phyloP scores from a whole-genome alignment of 441 rosid species.

The Pelargonium cotyledonis region DNA sequence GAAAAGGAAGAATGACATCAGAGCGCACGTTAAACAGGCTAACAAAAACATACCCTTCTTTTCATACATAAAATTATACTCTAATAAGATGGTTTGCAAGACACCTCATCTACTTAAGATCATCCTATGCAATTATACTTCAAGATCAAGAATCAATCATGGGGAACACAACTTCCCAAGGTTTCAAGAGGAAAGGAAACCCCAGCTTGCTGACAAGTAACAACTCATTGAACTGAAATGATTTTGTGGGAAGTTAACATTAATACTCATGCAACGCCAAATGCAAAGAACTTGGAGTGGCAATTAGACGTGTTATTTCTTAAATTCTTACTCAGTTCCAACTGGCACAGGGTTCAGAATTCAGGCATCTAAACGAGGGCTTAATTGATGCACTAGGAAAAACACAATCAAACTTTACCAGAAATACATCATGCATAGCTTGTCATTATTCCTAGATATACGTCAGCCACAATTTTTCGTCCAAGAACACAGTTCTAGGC shows the following conservation, averaged over 20 bases:
- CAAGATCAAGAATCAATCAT: neutral
- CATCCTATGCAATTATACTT: neutral
- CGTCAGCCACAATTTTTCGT: neutral
- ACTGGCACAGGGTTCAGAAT: neutral
- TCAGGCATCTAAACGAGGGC: neutral
- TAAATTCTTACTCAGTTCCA: neutral
- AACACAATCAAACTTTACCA: neutral
- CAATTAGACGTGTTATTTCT: neutral
- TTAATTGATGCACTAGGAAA: neutral
- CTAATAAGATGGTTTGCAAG: neutral
- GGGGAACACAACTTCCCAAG: neutral
- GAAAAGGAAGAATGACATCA: neutral
- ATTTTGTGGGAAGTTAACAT: neutral
- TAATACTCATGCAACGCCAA: neutral
- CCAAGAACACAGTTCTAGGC: neutral
- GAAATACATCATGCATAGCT: neutral
- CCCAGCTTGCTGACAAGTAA: neutral
- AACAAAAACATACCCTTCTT: neutral
- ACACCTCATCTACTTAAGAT: neutral
- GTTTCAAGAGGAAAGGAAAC: neutral
- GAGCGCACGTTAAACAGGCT: neutral
- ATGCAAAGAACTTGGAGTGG: neutral
- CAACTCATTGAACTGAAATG: neutral
- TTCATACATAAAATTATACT: neutral
- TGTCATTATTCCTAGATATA: slow-evolving; percentile 1